phyloP scores from a whole-genome alignment of 2,329 filamentous ascomycete species.

The Nakataea oryzae region DNA sequence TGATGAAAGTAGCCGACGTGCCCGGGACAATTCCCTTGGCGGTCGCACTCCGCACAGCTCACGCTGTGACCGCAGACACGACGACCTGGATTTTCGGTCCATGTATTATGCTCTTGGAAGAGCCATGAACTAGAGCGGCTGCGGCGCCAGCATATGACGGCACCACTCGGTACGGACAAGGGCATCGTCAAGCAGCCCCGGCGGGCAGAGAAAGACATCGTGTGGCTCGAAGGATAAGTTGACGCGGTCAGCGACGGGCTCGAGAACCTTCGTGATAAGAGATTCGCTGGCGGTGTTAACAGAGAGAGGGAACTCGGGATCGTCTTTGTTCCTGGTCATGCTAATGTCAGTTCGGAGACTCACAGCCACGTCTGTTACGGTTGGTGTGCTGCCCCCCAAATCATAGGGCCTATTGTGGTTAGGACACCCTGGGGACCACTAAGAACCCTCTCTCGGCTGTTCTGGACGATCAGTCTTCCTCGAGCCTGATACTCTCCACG shows the following conservation, averaged over 20 bases:
- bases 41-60: constrained; percentile 32
- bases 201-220: constrained; percentile 46
- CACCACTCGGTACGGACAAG: constrained; percentile 26
- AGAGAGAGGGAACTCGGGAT: constrained; percentile 21
- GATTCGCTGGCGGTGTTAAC: constrained; percentile 23
- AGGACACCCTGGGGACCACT: constrained; percentile 33
- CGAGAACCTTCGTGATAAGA: constrained; percentile 38
- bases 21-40: constrained; percentile 28
- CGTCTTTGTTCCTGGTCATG: background rate
- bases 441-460: constrained; percentile 1
- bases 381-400: constrained; percentile 13
- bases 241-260: constrained; percentile 48
- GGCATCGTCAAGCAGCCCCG: constrained; percentile 43
- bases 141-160: constrained; percentile 50
- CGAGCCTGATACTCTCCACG: constrained; percentile 48
- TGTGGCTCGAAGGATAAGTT: constrained; percentile 51
- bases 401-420: constrained; percentile 8
- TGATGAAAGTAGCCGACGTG: constrained; percentile 8
- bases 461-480: constrained; percentile 43
- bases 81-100: constrained; percentile 24
- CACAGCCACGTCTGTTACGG: constrained; percentile 11
- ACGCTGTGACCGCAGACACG: constrained; percentile 24
- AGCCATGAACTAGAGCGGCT: constrained; percentile 46
- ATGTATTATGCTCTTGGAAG: constrained; percentile 40
- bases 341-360: background rate